Evolutionary conservation across 768 basidiomycete genomes (phyloP).

Genomic region (Arthromyces matolae): DNA sequence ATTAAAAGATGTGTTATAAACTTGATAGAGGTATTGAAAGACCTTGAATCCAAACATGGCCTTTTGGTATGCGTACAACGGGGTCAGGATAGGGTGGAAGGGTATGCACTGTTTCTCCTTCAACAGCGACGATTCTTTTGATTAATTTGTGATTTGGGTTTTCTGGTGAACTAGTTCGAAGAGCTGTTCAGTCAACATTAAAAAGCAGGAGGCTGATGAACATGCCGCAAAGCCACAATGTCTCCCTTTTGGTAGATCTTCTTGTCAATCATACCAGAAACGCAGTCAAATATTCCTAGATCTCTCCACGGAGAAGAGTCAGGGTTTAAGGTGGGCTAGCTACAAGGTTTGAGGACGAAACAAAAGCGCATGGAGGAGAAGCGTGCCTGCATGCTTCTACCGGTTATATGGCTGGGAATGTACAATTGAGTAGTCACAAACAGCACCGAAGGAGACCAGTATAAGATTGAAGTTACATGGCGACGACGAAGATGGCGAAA

Average conservation of each 20-base stretch:
- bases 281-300: conserved; percentile 59
- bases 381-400: conserved; percentile 73
- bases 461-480: conserved; percentile 31
- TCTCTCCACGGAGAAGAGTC: conserved; percentile 61
- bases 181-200: not conserved
- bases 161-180: conserved; percentile 55
- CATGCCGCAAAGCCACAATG: conserved; percentile 60
- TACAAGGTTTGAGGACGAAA: conserved; percentile 8
- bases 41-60: conserved; percentile 77
- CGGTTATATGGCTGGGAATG: conserved; percentile 51
- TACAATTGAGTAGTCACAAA: conserved; percentile 49
- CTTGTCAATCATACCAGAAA: conserved; percentile 31
- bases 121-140: conserved; percentile 63
- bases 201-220: not conserved
- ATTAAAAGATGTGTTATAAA: not conserved
- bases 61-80: conserved; percentile 52
- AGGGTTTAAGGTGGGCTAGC: conserved; percentile 71
- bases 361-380: not conserved
- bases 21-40: conserved; percentile 8
- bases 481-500: conserved; percentile 1
- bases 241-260: conserved; percentile 50
- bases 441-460: conserved; percentile 56
- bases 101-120: conserved; percentile 62
- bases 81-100: conserved; percentile 62
- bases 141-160: conserved; percentile 51